phyloP scores from a whole-genome alignment of 306 rosid species.

The Chamaecrista fasciculata region DNA sequence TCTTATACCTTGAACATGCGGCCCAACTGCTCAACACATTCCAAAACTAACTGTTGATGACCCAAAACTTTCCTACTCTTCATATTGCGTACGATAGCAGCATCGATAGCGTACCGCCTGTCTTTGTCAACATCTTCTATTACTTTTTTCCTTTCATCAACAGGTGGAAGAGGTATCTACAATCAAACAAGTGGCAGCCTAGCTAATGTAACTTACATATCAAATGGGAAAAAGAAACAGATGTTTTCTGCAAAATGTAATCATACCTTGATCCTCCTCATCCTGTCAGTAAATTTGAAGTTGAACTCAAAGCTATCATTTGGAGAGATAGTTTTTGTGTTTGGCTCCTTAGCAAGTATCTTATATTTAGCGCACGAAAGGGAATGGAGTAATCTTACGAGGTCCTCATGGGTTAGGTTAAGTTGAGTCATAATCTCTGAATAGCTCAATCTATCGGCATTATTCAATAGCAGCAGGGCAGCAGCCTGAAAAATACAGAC shows the following conservation, averaged over 20 bases:
- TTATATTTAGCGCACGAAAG: conserved; percentile 82
- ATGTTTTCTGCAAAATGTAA: not conserved
- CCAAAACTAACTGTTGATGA: conserved; percentile 68
- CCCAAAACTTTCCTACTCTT: conserved; percentile 73
- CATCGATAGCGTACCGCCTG: conserved; percentile 87
- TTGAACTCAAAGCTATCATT: not conserved
- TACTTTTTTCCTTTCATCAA: conserved; percentile 78
- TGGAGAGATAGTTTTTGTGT: conserved; percentile 31
- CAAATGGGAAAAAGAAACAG: not conserved
- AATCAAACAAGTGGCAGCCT: conserved; percentile 1
- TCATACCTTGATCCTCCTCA: conserved; percentile 57
- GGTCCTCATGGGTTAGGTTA: conserved; percentile 64
- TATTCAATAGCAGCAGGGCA: conserved; percentile 70
- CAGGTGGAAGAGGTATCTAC: conserved; percentile 83
- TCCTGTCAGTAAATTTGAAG: not conserved
- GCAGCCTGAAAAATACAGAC: conserved; percentile 61
- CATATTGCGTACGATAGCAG: conserved; percentile 86
- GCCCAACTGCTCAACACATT: conserved; percentile 75
- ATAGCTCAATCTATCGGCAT: conserved; percentile 70
- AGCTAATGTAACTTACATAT: not conserved
- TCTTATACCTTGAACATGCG: conserved; percentile 77
- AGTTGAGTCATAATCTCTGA: conserved; percentile 78
- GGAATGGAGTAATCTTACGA: conserved; percentile 73
- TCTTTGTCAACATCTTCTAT: conserved; percentile 87
- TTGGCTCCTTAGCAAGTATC: conserved; percentile 74